Evolutionary conservation across 306 rosid species (phyloP), one percentile per base, ranked within the genome.

Genomic region (Sicyos edulis): DNA sequence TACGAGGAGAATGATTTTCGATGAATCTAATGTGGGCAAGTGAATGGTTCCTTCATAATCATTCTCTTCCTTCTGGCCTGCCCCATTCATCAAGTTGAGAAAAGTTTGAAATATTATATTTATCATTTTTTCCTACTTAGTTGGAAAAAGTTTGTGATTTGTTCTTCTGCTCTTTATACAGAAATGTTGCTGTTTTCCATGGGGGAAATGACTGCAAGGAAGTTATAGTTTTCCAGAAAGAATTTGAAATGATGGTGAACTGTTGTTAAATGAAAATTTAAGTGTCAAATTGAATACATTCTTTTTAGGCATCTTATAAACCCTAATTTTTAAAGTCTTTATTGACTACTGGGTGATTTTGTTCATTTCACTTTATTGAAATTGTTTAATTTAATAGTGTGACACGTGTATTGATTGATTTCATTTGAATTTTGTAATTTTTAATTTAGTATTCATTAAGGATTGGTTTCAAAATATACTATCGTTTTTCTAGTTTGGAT

Each of bases 151-250:
- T 4, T n/a, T 8, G 6, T 51, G 62, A 24, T 32, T 9, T 1
- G 32, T 22, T 74, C 20, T 61, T 49, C 49, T 44, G 11, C 9
- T 15, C 37, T 10, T 58, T 8, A 1, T 20, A 64, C 75, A 76
- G 79, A 54, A 66, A 55, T 68, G 79, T 40, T 45, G 79, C 79
- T 76, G 79, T 51, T 76, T 67, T 57, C 69, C 70, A 16, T 76
- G 79, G 79, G 53, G 69, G 8, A 68, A 52, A 42, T 53, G 49
- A 44, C 19, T 20, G 50, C 7, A 1, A 12, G 19, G 65, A 29
- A 21, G 61, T 58, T 32, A 4, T 68, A 8, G 0, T 0, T 13
- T 53, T 17, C 54, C 10, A 19, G 54, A 7, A 19, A 19, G 50
- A 14, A 32, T n/a, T 40, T 11, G 6, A 0, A 8, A 20, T 49